Percentiles rank a stretch among this genome's conserved stretches.
phyloP scores from a whole-genome alignment of 495 filamentous ascomycete genomes.

The Penicillium pulvis region DNA sequence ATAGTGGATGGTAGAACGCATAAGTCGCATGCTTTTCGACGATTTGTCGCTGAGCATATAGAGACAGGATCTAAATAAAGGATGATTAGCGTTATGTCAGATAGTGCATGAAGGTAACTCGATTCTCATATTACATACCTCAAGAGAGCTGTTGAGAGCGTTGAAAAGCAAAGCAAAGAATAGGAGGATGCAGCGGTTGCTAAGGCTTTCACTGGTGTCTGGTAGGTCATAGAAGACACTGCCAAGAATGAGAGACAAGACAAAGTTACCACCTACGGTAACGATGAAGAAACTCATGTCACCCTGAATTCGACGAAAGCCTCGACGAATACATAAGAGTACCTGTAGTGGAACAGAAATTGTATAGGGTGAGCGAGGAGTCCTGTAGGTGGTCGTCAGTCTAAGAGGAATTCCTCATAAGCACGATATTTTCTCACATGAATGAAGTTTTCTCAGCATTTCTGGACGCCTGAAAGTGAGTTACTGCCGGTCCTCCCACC shows the following conservation, averaged over 20 bases:
- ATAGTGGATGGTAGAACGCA: constrained; percentile 59
- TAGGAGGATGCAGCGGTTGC: constrained; percentile 69
- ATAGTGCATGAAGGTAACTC: background rate
- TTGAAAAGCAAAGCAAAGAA: constrained; percentile 87
- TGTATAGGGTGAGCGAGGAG: constrained; percentile 37
- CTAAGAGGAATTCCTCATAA: background rate
- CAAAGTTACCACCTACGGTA: constrained; percentile 66
- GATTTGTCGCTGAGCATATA: constrained; percentile 57
- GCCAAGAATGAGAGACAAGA: constrained; percentile 74
- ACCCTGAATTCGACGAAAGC: constrained; percentile 52
- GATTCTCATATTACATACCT: constrained; percentile 27
- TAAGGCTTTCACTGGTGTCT: constrained; percentile 65
- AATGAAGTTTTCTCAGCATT: background rate
- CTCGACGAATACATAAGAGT: constrained; percentile 43
- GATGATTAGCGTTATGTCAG: no score
- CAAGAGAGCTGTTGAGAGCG: constrained; percentile 72
- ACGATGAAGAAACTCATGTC: constrained; percentile 69
- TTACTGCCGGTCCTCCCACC: constrained; percentile 18
- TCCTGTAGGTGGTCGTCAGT: constrained; percentile 23
- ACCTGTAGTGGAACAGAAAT: constrained; percentile 37
- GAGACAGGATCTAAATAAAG: constrained; percentile 42
- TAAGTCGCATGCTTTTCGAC: constrained; percentile 62
- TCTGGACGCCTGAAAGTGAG: constrained; percentile 13
- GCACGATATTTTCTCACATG: background rate
- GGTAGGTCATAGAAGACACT: constrained; percentile 79